Evolutionary conservation across 2,329 filamentous ascomycete genomes (phyloP).

Genomic region (Taxawa tesnikishii): DNA sequence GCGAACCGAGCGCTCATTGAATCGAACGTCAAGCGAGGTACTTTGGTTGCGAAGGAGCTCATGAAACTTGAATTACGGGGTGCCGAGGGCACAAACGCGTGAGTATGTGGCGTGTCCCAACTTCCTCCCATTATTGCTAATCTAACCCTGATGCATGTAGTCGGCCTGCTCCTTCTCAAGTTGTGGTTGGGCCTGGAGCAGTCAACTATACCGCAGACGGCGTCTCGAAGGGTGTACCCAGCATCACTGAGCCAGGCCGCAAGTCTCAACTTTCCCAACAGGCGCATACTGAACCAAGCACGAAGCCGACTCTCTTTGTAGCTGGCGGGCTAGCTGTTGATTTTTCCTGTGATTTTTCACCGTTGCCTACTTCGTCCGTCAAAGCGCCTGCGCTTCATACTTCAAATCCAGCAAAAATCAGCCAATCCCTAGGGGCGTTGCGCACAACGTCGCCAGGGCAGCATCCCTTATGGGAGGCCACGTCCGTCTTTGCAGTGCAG

Average conservation of each 20-base stretch:
- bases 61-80: conserved; percentile 37
- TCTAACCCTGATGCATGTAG: neutral
- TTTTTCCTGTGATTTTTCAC: conserved; percentile 66
- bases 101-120: conserved; percentile 11
- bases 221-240: conserved; percentile 12
- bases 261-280: neutral
- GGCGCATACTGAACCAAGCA: neutral
- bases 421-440: conserved; percentile 77
- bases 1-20: conserved; percentile 64
- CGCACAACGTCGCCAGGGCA: conserved; percentile 80
- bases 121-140: no score
- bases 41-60: conserved; percentile 52
- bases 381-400: conserved; percentile 50
- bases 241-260: neutral
- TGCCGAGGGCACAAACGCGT: conserved; percentile 22
- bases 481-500: conserved; percentile 66
- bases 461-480: conserved; percentile 55
- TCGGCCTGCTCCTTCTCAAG: neutral
- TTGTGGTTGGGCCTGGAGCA: conserved; percentile 7
- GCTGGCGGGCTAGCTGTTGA: conserved; percentile 87
- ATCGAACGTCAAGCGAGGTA: conserved; percentile 53
- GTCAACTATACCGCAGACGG: conserved; percentile 10
- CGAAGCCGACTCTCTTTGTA: conserved; percentile 58
- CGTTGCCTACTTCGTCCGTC: conserved; percentile 29
- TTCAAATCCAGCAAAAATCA: conserved; percentile 74